These are phyloP conservation scores for Mucor plumbeus DNA, from an alignment of 371 early-diverging fungal genomes.

Conservation along the genomic window DNA sequence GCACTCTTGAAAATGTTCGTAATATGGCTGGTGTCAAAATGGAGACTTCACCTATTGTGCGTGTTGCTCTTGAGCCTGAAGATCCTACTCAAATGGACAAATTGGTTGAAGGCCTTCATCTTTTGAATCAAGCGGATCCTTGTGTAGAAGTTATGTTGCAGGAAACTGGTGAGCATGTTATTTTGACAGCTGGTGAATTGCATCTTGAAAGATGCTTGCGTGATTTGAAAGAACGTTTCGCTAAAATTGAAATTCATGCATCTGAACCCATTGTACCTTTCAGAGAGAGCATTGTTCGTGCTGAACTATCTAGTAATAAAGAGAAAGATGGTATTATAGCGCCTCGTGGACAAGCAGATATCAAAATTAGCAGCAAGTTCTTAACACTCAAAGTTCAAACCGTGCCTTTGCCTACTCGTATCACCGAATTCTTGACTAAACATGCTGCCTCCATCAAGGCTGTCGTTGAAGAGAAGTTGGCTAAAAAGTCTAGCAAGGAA, in stretches of 20 bases:
- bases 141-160: conserved; percentile 87
- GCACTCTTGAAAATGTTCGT: conserved; percentile 55
- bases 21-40: conserved; percentile 63
- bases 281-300: conserved; percentile 85
- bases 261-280: conserved; percentile 98
- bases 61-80: conserved; percentile 94
- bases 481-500: conserved; percentile 27
- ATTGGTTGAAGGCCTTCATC: conserved; percentile 83
- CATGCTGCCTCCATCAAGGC: conserved; percentile 67
- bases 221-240: conserved; percentile 93
- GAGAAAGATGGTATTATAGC: conserved; percentile 51
- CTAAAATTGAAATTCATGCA: conserved; percentile 91
- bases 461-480: conserved; percentile 57
- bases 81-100: conserved; percentile 87
- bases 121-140: conserved; percentile 94
- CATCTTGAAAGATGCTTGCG: conserved; percentile 95
- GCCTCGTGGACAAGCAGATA: conserved; percentile 66
- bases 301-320: conserved; percentile 44
- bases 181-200: conserved; percentile 95
- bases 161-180: conserved; percentile 96
- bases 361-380: conserved; percentile 68
- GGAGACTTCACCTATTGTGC: conserved; percentile 85
- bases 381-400: conserved; percentile 76
- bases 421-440: conserved; percentile 66
- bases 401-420: conserved; percentile 79